These are phyloP conservation scores for Yamadazyma philogaea DNA, from an alignment of 805 yeast species.

Conservation along the genomic window DNA sequence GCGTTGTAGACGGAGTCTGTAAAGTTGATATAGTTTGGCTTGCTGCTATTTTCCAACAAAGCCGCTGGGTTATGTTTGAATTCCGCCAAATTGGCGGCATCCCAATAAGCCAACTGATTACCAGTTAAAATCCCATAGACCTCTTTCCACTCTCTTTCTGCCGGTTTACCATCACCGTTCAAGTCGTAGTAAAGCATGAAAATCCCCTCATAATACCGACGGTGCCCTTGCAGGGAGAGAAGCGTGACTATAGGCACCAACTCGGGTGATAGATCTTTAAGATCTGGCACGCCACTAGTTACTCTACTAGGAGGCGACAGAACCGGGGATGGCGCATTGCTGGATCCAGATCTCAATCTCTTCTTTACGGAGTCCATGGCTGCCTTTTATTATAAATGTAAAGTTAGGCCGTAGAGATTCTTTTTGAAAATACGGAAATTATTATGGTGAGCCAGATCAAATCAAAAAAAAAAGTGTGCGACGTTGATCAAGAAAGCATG, in stretches of 20 bases:
- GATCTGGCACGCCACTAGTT: constrained; percentile 7
- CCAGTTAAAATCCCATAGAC: constrained; percentile 91
- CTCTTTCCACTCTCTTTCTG: constrained; percentile 83
- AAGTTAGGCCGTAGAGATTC: no score
- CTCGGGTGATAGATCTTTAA: constrained; percentile 42
- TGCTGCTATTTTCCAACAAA: constrained; percentile 56
- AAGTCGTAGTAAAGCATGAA: constrained; percentile 71
- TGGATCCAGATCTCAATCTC: constrained; percentile 20
- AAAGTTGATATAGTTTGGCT: constrained; percentile 85
- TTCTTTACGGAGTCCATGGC: constrained; percentile 24
- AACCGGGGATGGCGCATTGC: constrained; percentile 3
- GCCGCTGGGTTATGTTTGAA: constrained; percentile 49
- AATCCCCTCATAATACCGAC: constrained; percentile 74
- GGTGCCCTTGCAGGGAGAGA: constrained; percentile 67
- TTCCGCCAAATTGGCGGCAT: constrained; percentile 61
- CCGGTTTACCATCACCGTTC: constrained; percentile 82
- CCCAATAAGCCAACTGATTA: constrained; percentile 90
- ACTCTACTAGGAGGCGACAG: constrained; percentile 13
- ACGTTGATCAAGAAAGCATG: not conserved
- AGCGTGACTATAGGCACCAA: constrained; percentile 70
- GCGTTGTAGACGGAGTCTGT: constrained; percentile 86
- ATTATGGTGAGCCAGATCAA: no score
- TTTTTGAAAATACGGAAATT: no score
- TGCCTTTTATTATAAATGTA: not conserved
- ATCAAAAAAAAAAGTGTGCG: not conserved